Conservation (phyloP, 2,329 filamentous ascomycete species). For the Chaetomium globosum region DNA sequence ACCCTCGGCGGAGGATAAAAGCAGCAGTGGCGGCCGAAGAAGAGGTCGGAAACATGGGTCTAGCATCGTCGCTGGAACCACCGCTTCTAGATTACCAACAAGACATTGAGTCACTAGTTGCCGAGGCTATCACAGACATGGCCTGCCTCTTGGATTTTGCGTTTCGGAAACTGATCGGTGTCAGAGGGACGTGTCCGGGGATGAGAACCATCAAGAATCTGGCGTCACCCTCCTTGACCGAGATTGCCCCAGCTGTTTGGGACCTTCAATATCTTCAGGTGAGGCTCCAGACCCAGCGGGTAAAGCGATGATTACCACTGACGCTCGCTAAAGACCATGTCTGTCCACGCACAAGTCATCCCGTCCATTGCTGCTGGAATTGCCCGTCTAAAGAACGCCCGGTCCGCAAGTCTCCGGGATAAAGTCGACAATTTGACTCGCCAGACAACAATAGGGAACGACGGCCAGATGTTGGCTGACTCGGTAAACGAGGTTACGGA, state of each 20-base stretch:
- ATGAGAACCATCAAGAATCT: slow-evolving; percentile 28
- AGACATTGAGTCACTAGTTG: slow-evolving; percentile 1
- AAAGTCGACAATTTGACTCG: slow-evolving; percentile 27
- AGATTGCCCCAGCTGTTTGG: slow-evolving; percentile 43
- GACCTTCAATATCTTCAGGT: slow-evolving; percentile 42
- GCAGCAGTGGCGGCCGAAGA: slow-evolving; percentile 14
- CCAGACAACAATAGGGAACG: not conserved
- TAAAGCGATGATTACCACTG: slow-evolving; percentile 18
- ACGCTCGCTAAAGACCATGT: slow-evolving; percentile 29
- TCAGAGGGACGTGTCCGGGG: slow-evolving; percentile 33
- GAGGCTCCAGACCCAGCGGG: slow-evolving; percentile 16
- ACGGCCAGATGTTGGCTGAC: not conserved
- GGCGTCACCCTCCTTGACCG: slow-evolving; percentile 36
- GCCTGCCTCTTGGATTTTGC: slow-evolving; percentile 36
- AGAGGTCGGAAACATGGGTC: not conserved
- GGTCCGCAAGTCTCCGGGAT: slow-evolving; percentile 30
- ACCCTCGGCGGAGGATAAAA: slow-evolving; percentile 21
- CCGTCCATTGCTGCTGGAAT: slow-evolving; percentile 31
- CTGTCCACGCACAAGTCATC: slow-evolving; percentile 32
- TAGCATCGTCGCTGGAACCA: no score
- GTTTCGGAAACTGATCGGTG: slow-evolving; percentile 39
- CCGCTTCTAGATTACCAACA: not conserved
- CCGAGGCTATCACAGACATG: slow-evolving; percentile 27
- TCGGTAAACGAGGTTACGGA: slow-evolving; percentile 2
- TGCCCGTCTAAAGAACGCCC: slow-evolving; percentile 29